A percentile compares a stretch with the other conserved stretches of the same genome.
These are phyloP conservation scores for Saccharomycopsis fodiens DNA, from an alignment of 805 yeast genomes.

Conservation along the genomic window DNA sequence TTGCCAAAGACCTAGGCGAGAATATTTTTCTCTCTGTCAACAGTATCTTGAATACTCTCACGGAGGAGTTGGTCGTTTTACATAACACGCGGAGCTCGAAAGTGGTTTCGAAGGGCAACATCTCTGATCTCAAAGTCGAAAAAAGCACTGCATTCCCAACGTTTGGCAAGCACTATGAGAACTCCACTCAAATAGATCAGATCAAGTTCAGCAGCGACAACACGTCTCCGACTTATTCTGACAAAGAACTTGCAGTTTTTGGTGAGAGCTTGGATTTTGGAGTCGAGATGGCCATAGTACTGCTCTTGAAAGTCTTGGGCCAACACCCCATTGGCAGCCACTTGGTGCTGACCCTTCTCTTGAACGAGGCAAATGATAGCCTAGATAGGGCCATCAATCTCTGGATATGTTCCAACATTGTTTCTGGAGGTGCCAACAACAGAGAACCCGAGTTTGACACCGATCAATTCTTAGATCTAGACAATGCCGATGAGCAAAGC, in stretches of 20 bases:
- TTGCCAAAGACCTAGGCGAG: background rate
- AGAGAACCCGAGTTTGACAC: conserved; percentile 15
- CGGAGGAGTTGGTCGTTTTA: conserved; percentile 5
- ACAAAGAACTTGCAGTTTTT: conserved; percentile 10
- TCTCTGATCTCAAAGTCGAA: conserved; percentile 3
- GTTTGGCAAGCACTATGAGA: background rate
- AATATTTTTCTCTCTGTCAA: background rate
- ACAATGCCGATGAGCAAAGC: conserved; percentile 22
- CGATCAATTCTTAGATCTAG: conserved; percentile 27
- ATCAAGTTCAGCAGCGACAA: no score
- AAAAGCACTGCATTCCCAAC: background rate
- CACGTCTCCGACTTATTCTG: background rate
- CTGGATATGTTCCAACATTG: conserved; percentile 34
- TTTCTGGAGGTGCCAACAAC: conserved; percentile 23
- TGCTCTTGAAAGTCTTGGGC: conserved; percentile 11
- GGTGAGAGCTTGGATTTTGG: conserved; percentile 1
- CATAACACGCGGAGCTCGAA: conserved; percentile 1
- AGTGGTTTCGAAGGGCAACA: background rate
- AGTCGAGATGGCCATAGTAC: conserved; percentile 7
- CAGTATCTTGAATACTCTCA: conserved; percentile 1
- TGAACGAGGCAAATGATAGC: conserved; percentile 8
- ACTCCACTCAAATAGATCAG: no score
- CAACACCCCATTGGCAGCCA: background rate
- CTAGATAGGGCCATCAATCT: conserved; percentile 24
- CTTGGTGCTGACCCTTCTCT: conserved; percentile 4